phyloP scores from a whole-genome alignment of 2,329 filamentous ascomycete genomes.

The Colletotrichum truncatum region DNA sequence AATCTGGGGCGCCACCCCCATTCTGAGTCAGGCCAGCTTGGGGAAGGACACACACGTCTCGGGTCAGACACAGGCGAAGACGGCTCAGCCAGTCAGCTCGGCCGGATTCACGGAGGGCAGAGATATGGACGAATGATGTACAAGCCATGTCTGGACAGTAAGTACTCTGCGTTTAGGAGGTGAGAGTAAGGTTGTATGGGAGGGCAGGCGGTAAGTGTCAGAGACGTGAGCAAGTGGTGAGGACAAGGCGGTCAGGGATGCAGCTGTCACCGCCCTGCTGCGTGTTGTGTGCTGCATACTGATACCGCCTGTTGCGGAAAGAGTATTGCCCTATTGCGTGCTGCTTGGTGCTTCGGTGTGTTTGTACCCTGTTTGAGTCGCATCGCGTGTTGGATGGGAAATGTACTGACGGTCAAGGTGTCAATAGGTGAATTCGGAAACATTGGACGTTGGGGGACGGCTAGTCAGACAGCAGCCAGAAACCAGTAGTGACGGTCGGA shows the following conservation, averaged over 20 bases:
- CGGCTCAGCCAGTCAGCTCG: conserved; percentile 3
- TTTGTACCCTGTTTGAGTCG: conserved; percentile 10
- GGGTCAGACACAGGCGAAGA: neutral
- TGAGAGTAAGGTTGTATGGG: neutral
- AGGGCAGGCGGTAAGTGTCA: neutral
- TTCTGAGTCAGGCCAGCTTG: conserved; percentile 29
- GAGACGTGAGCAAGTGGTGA: too few relatives aligned
- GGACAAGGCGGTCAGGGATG: conserved; percentile 19
- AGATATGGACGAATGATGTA: neutral
- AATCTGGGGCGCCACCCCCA: conserved; percentile 22
- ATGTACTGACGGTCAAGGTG: conserved; percentile 10
- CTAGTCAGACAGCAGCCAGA: conserved; percentile 18
- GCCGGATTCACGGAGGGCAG: neutral
- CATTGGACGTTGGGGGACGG: conserved; percentile 16
- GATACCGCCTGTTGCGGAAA: too few relatives aligned
- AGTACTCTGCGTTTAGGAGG: neutral
- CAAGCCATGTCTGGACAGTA: neutral
- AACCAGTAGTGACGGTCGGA: neutral
- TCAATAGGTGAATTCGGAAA: conserved; percentile 16
- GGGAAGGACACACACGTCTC: conserved; percentile 14
- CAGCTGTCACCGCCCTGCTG: conserved; percentile 20
- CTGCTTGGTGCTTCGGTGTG: neutral
- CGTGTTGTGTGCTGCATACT: neutral
- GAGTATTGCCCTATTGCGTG: too few relatives aligned
- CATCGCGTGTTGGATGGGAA: conserved; percentile 5